These are phyloP conservation scores for Blastobotrys americana DNA, from an alignment of 805 yeast species.

Conservation along the genomic window DNA sequence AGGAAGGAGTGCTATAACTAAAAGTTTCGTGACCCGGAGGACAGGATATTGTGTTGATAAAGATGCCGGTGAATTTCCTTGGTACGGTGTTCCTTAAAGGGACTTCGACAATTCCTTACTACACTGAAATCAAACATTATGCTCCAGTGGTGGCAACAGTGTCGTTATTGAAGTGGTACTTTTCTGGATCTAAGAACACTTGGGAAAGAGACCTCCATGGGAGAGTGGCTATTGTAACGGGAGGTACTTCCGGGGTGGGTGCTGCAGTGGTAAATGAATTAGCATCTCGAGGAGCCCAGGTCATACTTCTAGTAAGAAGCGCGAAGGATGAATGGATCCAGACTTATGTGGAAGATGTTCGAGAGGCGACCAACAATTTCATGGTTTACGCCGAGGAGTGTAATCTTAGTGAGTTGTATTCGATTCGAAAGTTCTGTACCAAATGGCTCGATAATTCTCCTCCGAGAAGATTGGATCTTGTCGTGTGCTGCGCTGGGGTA, in stretches of 20 bases:
- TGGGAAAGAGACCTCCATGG: slow-evolving; percentile 95
- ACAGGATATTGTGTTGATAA: too few species aligned
- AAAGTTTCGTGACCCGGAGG: too few species aligned
- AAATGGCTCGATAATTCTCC: slow-evolving; percentile 88
- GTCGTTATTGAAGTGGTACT: slow-evolving; percentile 57
- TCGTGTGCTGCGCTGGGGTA: slow-evolving; percentile 82
- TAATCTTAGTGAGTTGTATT: slow-evolving; percentile 64
- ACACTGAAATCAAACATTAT: slow-evolving; percentile 47
- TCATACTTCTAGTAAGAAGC: slow-evolving; percentile 62
- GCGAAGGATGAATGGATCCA: slow-evolving; percentile 64
- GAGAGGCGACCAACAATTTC: slow-evolving; percentile 61
- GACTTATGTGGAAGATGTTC: slow-evolving; percentile 71
- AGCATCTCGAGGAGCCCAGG: slow-evolving; percentile 79
- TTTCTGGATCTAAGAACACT: slow-evolving; percentile 72
- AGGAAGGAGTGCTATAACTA: too few species aligned
- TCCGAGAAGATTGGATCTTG: slow-evolving; percentile 85
- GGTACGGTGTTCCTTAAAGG: slow-evolving; percentile 68
- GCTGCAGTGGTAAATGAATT: slow-evolving; percentile 65
- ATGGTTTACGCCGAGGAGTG: slow-evolving; percentile 88
- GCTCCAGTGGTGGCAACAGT: slow-evolving; percentile 48
- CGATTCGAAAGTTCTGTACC: slow-evolving; percentile 85
- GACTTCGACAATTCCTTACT: slow-evolving; percentile 67
- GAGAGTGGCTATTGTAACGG: slow-evolving; percentile 51
- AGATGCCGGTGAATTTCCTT: slow-evolving; percentile 80
- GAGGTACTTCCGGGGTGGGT: slow-evolving; percentile 94